Conservation (phyloP, 1,284 basidiomycete species). For the Naganishia cerealis region DNA sequence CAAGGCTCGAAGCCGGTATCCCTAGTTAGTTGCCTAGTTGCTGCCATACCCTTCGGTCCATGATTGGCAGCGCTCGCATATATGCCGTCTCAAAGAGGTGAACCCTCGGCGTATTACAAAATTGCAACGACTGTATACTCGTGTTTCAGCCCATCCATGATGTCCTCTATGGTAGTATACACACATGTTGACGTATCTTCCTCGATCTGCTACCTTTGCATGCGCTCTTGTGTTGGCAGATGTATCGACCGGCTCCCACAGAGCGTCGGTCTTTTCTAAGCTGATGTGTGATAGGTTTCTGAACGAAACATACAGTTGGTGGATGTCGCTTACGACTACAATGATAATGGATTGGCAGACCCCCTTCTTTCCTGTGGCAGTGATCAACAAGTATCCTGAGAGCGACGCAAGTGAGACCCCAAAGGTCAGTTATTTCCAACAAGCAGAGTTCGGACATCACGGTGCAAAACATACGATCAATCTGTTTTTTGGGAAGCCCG, state of each 20-base stretch:
- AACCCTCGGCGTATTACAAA: background rate
- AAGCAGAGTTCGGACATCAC: background rate
- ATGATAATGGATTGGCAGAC: background rate
- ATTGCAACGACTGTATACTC: background rate
- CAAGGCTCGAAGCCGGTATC: too few relatives aligned
- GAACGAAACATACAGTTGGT: background rate
- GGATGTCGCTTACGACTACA: background rate
- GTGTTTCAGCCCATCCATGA: background rate
- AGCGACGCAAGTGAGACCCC: background rate
- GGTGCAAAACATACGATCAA: constrained; percentile 24
- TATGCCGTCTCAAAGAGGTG: background rate
- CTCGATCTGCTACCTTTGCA: too few relatives aligned
- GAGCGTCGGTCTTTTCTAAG: too few relatives aligned
- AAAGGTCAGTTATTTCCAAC: background rate
- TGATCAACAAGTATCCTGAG: constrained; percentile 17
- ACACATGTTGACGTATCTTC: too few relatives aligned
- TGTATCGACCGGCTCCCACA: too few relatives aligned
- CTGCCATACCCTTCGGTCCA: too few relatives aligned
- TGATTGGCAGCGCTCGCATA: background rate
- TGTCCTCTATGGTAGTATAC: background rate
- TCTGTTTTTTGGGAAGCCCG: constrained; percentile 33
- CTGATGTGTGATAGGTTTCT: background rate
- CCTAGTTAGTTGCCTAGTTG: too few relatives aligned
- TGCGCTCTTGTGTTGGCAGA: too few relatives aligned
- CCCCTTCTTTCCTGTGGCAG: background rate